Evolutionary conservation across 257 asterid species (phyloP).

Genomic region (Cinchona pubescens): DNA sequence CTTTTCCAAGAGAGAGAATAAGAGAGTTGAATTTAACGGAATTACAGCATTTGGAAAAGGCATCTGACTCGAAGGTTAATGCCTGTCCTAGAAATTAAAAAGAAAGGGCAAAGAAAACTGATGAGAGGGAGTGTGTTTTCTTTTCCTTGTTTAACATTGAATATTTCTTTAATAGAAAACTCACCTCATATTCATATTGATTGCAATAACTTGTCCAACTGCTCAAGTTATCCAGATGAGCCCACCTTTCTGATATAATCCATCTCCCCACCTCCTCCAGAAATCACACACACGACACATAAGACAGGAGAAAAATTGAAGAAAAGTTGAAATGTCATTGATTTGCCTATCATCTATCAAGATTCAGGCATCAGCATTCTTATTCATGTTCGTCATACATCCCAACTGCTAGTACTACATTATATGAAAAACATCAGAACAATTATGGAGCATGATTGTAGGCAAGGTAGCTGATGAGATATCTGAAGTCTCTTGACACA

Average conservation of each 20-base stretch:
- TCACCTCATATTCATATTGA: neutral
- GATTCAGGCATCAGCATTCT: neutral
- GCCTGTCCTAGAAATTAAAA: neutral
- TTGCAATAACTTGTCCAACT: constrained; percentile 16
- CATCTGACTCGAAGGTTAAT: neutral
- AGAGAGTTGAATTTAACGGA: too few species aligned
- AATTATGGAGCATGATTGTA: neutral
- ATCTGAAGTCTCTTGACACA: too few species aligned
- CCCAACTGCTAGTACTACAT: neutral
- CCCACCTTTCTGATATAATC: constrained; percentile 6
- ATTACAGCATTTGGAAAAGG: neutral
- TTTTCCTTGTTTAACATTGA: neutral
- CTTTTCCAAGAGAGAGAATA: too few species aligned
- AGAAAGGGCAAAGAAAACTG: neutral
- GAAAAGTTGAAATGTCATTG: constrained; percentile 3
- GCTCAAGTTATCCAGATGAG: constrained; percentile 8
- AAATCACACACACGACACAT: neutral
- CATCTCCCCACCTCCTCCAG: neutral
- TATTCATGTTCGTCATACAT: neutral
- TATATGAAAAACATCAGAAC: neutral
- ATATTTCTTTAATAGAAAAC: neutral
- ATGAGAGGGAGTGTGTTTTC: neutral
- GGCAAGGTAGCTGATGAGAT: neutral
- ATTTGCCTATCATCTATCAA: constrained; percentile 7
- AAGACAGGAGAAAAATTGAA: neutral